A percentile compares a stretch with the other conserved stretches of the same genome.
phyloP scores from a whole-genome alignment of 768 basidiomycete species.

The Collybia nuda region DNA sequence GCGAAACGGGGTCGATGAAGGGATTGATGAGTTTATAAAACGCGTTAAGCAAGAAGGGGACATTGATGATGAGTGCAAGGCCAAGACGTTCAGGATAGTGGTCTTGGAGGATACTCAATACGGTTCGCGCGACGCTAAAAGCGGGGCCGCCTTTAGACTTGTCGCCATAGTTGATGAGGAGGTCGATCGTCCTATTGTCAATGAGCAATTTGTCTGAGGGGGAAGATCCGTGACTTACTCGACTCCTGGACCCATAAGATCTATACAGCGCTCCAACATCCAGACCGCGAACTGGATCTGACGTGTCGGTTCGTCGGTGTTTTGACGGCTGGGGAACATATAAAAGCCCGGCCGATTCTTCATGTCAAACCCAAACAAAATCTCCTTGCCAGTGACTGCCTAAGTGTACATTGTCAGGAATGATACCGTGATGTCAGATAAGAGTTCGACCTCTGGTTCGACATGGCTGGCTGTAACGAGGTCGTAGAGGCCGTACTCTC shows the following conservation, averaged over 20 bases:
- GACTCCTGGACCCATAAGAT: conserved; percentile 79
- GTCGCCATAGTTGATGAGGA: conserved; percentile 80
- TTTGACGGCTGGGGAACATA: conserved; percentile 70
- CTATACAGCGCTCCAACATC: conserved; percentile 73
- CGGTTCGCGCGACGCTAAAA: conserved; percentile 39
- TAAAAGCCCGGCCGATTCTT: conserved; percentile 67
- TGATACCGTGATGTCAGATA: conserved; percentile 2
- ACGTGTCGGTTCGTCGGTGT: conserved; percentile 64
- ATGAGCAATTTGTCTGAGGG: too few species aligned
- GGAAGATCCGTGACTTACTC: conserved; percentile 49
- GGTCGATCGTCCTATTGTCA: conserved; percentile 51
- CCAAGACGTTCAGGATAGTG: conserved; percentile 91
- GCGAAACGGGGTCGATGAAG: conserved; percentile 82
- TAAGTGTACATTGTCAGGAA: conserved; percentile 18
- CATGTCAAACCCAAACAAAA: conserved; percentile 75
- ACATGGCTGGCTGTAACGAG: conserved; percentile 58
- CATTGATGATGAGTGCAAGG: conserved; percentile 67
- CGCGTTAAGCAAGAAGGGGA: conserved; percentile 74
- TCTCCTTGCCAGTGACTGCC: conserved; percentile 81
- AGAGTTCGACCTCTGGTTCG: conserved; percentile 65
- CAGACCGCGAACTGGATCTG: conserved; percentile 78
- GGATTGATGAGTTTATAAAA: conserved; percentile 81
- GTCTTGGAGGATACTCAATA: conserved; percentile 68
- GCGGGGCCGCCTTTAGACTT: conserved; percentile 55
- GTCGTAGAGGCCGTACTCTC: conserved; percentile 76